These are phyloP conservation scores for Liquidambar formosana DNA, from an alignment of 164 flowering plant genomes.

Conservation along the genomic window DNA sequence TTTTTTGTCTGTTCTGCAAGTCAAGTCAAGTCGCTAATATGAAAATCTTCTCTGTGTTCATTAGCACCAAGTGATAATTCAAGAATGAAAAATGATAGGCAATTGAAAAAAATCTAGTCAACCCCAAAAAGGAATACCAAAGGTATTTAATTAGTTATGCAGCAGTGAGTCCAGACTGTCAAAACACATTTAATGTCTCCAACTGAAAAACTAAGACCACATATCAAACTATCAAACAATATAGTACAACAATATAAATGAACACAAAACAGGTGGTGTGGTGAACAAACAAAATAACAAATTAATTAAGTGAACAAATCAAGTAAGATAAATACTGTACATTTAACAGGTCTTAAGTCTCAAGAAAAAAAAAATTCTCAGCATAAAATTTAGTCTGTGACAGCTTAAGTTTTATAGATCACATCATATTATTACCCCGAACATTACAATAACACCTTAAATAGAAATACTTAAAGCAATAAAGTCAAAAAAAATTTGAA, in stretches of 20 bases:
- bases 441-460: no score
- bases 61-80: not conserved
- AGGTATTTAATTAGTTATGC: not conserved
- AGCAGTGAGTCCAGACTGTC: not conserved
- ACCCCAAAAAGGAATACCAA: not conserved
- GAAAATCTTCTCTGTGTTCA: not conserved
- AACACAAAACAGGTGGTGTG: no score
- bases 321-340: no score
- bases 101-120: not conserved
- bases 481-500: no score
- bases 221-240: not conserved
- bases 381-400: no score
- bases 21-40: not conserved
- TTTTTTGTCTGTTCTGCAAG: conserved; percentile 86
- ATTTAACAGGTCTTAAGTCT: no score
- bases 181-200: not conserved
- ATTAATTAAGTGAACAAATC: no score
- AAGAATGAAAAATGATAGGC: not conserved
- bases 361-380: no score
- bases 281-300: no score
- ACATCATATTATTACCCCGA: no score
- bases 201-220: not conserved
- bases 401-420: no score
- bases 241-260: not conserved
- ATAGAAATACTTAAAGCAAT: no score